Evolutionary conservation across 2,329 filamentous ascomycete genomes (phyloP).

Genomic region (Fusarium clavum): DNA sequence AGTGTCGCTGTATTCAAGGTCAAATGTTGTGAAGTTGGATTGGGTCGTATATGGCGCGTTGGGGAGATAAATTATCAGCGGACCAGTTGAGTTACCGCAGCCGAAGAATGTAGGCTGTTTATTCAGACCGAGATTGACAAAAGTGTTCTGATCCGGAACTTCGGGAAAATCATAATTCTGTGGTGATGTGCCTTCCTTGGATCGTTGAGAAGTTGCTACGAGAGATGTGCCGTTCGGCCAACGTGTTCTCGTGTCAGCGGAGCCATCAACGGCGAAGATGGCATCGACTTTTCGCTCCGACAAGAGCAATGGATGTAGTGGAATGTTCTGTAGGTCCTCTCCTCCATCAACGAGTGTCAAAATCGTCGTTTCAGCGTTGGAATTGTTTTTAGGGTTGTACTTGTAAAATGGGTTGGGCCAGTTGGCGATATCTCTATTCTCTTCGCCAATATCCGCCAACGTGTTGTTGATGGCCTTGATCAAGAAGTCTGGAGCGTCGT

Average conservation of each 20-base stretch:
- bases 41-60: constrained; percentile 79
- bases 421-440: constrained; percentile 78
- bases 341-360: constrained; percentile 84
- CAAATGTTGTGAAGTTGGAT: constrained; percentile 81
- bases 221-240: constrained; percentile 85
- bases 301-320: constrained; percentile 81
- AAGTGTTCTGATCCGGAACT: constrained; percentile 80
- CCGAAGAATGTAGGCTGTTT: constrained; percentile 83
- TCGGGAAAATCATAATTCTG: constrained; percentile 79
- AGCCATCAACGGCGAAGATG: constrained; percentile 83
- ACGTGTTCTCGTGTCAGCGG: constrained; percentile 73
- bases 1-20: constrained; percentile 68
- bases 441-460: constrained; percentile 65
- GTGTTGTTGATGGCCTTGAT: constrained; percentile 63
- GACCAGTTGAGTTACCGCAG: constrained; percentile 64
- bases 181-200: constrained; percentile 60
- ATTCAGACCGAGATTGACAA: constrained; percentile 81
- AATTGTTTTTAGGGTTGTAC: constrained; percentile 70
- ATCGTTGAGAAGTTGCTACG: constrained; percentile 79
- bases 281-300: constrained; percentile 79
- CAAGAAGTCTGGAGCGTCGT: constrained; percentile 59
- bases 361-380: constrained; percentile 61
- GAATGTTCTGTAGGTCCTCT: constrained; percentile 82
- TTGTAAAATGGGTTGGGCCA: constrained; percentile 82
- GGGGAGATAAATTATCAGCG: constrained; percentile 84